These are phyloP conservation scores for Blastocystis sp. DNA, from an alignment of 352 stramenopile genomes.

Conservation along the genomic window DNA sequence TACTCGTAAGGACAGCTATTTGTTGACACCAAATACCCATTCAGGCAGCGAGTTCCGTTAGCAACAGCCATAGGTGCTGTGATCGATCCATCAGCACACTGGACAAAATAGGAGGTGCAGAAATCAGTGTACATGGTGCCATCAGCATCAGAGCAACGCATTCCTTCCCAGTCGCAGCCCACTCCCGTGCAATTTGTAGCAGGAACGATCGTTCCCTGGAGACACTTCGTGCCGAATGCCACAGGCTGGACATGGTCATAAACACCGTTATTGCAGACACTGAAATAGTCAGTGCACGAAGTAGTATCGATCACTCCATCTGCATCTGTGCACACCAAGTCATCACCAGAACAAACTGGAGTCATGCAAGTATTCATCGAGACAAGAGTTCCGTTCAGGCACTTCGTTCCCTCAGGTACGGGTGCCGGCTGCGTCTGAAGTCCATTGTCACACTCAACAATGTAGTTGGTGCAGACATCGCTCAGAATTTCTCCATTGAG, in stretches of 20 bases:
- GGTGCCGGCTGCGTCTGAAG: neutral
- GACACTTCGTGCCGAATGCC: constrained; percentile 51
- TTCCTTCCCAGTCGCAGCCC: constrained; percentile 29
- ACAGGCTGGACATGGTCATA: neutral
- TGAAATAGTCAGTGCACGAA: constrained; percentile 54
- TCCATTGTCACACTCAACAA: constrained; percentile 50
- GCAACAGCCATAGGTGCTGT: constrained; percentile 19
- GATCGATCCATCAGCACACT: constrained; percentile 11
- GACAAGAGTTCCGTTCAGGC: constrained; percentile 7
- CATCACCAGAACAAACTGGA: neutral
- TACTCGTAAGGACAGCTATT: neutral
- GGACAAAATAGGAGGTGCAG: constrained; percentile 36
- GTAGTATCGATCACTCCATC: constrained; percentile 5
- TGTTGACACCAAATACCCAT: neutral
- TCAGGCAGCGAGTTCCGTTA: constrained; percentile 46
- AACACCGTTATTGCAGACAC: constrained; percentile 22
- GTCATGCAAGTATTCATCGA: constrained; percentile 2
- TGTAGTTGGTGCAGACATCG: constrained; percentile 50
- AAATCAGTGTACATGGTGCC: constrained; percentile 20
- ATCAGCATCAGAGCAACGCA: constrained; percentile 22
- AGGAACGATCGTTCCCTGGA: constrained; percentile 13
- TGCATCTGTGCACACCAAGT: constrained; percentile 1
- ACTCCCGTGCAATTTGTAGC: neutral
- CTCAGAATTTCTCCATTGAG: constrained; percentile 1
- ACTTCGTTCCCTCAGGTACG: constrained; percentile 46